phyloP scores from a whole-genome alignment of 371 early-diverging fungal species.

The Mucor piriformis region DNA sequence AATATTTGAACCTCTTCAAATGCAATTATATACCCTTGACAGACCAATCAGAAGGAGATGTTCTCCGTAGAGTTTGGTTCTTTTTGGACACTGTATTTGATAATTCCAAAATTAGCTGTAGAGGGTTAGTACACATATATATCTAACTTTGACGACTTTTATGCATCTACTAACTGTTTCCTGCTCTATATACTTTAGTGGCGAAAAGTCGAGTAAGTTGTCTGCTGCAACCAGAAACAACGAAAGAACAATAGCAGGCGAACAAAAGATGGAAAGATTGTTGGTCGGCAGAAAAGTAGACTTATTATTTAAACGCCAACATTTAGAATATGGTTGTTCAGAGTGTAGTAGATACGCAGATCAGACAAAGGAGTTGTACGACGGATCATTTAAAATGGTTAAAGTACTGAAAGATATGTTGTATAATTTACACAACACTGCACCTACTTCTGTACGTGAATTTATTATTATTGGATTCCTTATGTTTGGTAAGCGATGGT shows the following conservation, averaged over 20 bases:
- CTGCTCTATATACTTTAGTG: constrained; percentile 22
- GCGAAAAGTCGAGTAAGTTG: constrained; percentile 15
- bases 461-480: constrained; percentile 20
- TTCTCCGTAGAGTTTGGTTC: constrained; percentile 3
- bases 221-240: constrained; percentile 17
- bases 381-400: constrained; percentile 19
- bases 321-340: constrained; percentile 22
- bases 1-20: neutral
- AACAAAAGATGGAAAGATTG: constrained; percentile 14
- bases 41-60: constrained; percentile 8
- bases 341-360: constrained; percentile 22
- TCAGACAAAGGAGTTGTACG: constrained; percentile 20
- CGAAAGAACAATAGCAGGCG: constrained; percentile 16
- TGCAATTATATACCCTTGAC: neutral
- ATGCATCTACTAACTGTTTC: constrained; percentile 15
- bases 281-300: constrained; percentile 21
- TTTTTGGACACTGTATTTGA: constrained; percentile 14
- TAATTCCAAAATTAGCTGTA: constrained; percentile 12
- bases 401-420: constrained; percentile 24
- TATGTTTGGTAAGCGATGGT: constrained; percentile 16
- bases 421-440: constrained; percentile 17
- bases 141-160: constrained; percentile 17
- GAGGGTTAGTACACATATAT: constrained; percentile 16
- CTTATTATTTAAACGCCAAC: constrained; percentile 21
- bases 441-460: constrained; percentile 18